These are phyloP conservation scores for Dacryopinax spathularia DNA, from an alignment of 768 basidiomycete species.

Conservation along the genomic window DNA sequence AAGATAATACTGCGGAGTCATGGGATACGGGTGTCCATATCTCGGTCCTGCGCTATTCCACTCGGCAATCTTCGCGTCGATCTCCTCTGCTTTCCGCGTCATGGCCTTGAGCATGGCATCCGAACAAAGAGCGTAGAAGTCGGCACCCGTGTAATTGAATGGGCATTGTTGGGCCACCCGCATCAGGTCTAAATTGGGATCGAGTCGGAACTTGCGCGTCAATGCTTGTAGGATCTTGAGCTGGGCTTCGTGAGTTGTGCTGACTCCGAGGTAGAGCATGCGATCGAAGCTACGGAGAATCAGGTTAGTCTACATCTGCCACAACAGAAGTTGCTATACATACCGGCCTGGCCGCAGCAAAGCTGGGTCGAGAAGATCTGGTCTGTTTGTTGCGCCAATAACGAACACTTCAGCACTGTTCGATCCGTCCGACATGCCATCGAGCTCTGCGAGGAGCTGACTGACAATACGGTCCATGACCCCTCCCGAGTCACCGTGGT, in stretches of 20 bases:
- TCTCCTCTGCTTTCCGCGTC: conserved; percentile 64
- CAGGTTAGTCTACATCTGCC: conserved; percentile 15
- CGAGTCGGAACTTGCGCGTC: conserved; percentile 80
- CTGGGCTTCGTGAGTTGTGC: conserved; percentile 72
- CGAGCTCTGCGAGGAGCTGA: conserved; percentile 83
- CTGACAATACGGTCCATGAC: conserved; percentile 98
- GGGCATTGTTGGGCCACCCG: conserved; percentile 59
- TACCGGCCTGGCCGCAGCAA: conserved; percentile 77
- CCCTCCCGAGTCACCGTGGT: conserved; percentile 90
- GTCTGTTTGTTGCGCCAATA: conserved; percentile 89
- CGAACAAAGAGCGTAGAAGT: conserved; percentile 93
- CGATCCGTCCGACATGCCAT: conserved; percentile 62
- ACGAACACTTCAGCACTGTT: conserved; percentile 71
- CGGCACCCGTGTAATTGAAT: conserved; percentile 92
- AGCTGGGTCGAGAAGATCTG: conserved; percentile 81
- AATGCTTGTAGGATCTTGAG: conserved; percentile 75
- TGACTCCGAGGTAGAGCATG: conserved; percentile 90
- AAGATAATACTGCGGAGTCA: conserved; percentile 84
- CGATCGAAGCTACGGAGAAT: conserved; percentile 68
- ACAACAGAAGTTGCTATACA: conserved; percentile 14
- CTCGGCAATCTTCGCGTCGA: conserved; percentile 52
- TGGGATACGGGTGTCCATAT: conserved; percentile 41
- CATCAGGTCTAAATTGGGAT: conserved; percentile 48
- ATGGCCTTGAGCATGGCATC: conserved; percentile 95
- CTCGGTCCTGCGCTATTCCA: conserved; percentile 35